Evolutionary conservation across 2,329 filamentous ascomycete genomes (phyloP).

Genomic region (Botrytis cinerea): DNA sequence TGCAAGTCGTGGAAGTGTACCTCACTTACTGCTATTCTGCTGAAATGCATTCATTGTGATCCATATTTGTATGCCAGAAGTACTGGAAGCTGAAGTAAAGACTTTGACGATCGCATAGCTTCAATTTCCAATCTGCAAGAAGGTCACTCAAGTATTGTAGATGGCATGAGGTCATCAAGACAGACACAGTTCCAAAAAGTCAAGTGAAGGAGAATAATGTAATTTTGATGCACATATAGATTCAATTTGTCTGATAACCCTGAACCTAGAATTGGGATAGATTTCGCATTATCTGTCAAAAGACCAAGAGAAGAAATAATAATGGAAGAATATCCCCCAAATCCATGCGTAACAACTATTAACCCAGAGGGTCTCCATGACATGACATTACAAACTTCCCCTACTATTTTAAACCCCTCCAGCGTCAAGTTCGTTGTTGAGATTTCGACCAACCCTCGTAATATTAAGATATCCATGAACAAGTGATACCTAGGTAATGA

Average conservation of each 20-base stretch:
- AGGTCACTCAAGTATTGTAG: background rate
- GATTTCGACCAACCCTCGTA: background rate
- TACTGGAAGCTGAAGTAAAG: background rate
- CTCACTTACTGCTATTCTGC: background rate
- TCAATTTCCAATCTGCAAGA: background rate
- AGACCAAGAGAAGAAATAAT: background rate
- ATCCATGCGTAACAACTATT: slow-evolving; percentile 1
- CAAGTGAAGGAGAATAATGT: background rate
- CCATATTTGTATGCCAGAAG: background rate
- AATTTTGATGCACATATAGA: background rate
- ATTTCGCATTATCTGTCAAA: slow-evolving; percentile 8
- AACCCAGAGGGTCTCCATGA: background rate
- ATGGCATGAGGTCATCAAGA: background rate
- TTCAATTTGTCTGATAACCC: slow-evolving; percentile 8
- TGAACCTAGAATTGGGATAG: background rate
- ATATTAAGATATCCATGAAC: background rate
- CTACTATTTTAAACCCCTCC: background rate
- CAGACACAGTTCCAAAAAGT: background rate
- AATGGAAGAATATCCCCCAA: background rate
- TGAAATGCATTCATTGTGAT: background rate
- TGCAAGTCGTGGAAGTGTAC: background rate
- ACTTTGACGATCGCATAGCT: background rate
- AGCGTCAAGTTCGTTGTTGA: background rate
- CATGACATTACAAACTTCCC: background rate
- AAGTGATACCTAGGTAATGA: background rate